Conservation (phyloP, 176 grass and related monocot genomes). For the Oryza meridionalis region DNA sequence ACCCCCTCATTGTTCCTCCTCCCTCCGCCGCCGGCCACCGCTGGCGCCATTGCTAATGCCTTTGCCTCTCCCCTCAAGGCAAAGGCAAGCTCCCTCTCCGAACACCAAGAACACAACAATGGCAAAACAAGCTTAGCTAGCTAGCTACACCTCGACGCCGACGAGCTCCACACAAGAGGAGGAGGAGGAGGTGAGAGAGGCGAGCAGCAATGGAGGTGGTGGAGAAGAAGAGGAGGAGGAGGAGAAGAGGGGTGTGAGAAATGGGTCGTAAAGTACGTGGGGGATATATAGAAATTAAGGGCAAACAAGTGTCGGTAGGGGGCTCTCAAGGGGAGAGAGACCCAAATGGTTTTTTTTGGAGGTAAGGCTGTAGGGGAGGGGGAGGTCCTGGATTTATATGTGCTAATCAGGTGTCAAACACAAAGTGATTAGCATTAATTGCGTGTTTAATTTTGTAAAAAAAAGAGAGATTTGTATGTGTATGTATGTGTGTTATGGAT, state of each 20-base stretch:
- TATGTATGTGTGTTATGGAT: not conserved
- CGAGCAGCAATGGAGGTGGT: not conserved
- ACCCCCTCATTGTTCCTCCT: conserved; percentile 23
- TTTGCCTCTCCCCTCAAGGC: conserved; percentile 2
- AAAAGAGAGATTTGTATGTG: not conserved
- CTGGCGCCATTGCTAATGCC: conserved; percentile 57
- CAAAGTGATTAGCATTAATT: not conserved
- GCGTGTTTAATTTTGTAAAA: too few relatives aligned
- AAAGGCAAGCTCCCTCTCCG: not conserved
- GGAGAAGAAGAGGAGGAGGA: not conserved
- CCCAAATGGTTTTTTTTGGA: not conserved
- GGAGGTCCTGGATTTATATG: not conserved
- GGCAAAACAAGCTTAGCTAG: not conserved
- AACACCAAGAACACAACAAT: too few relatives aligned
- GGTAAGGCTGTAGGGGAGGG: not conserved
- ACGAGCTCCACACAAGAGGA: not conserved
- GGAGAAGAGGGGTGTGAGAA: not conserved
- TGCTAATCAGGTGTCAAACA: not conserved
- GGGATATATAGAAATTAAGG: conserved; percentile 62
- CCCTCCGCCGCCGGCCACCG: conserved; percentile 43
- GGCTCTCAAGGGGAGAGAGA: not conserved
- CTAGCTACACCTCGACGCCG: not conserved
- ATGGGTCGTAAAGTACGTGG: conserved; percentile 53
- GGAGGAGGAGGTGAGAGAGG: not conserved
- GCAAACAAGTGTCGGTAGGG: conserved; percentile 57